Conservation (phyloP, 169 alveolate species). For the Cystoisospora suis region DNA sequence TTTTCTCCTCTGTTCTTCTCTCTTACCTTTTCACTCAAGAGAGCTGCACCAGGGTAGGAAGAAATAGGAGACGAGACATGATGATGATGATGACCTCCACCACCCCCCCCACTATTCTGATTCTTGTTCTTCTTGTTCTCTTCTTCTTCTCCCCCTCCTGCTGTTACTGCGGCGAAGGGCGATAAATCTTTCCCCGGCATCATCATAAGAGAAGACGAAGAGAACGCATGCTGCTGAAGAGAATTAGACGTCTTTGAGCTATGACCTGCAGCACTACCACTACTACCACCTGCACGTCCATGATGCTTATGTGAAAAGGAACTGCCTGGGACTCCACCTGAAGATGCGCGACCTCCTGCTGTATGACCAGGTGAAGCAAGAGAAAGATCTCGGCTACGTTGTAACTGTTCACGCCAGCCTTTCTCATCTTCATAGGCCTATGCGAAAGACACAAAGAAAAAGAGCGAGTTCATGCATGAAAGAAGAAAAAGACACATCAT, state of each 20-base stretch:
- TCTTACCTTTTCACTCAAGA: constrained; percentile 12
- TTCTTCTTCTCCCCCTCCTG: neutral
- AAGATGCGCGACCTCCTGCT: too few relatives aligned
- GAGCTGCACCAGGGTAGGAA: constrained; percentile 52
- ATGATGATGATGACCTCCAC: neutral
- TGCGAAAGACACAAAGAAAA: neutral
- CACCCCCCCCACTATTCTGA: neutral
- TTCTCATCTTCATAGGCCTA: constrained; percentile 66
- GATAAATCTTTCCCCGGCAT: too few relatives aligned
- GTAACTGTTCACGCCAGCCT: constrained; percentile 64
- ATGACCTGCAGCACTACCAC: too few relatives aligned
- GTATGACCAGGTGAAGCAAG: too few relatives aligned
- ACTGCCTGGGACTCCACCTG: too few relatives aligned
- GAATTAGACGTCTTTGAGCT: too few relatives aligned
- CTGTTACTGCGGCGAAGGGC: neutral
- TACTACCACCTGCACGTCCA: too few relatives aligned
- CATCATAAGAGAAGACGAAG: too few relatives aligned
- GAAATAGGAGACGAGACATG: constrained; percentile 28
- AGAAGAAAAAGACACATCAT: neutral
- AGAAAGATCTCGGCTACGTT: constrained; percentile 42
- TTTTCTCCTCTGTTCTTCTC: neutral
- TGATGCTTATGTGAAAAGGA: too few relatives aligned
- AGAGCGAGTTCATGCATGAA: neutral
- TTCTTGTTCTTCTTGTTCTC: too few relatives aligned
- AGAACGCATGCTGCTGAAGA: too few relatives aligned